Conservation (phyloP, 1,284 basidiomycete species). For the Trichosporon ovoides region DNA sequence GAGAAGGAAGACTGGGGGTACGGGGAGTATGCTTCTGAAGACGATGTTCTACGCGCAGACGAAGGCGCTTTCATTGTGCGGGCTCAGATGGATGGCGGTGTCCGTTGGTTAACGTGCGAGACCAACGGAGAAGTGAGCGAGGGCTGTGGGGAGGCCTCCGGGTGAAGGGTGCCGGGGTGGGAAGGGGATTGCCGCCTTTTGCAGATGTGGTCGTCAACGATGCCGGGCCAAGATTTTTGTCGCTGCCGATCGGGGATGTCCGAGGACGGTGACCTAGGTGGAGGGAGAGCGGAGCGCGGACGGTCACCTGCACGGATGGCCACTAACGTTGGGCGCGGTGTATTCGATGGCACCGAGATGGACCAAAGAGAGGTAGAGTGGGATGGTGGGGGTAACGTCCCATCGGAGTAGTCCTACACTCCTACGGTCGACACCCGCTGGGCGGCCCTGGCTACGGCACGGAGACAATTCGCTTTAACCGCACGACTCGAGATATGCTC, state of each 20-base stretch:
- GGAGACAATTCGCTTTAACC: slow-evolving; percentile 2
- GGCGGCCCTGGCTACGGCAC: no score
- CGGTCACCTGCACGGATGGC: no score
- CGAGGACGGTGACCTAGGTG: neutral
- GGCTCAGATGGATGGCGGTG: neutral
- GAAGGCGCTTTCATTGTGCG: slow-evolving; percentile 28
- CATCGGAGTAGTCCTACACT: slow-evolving; percentile 5
- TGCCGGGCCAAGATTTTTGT: neutral
- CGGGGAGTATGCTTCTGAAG: slow-evolving; percentile 19
- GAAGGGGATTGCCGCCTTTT: neutral
- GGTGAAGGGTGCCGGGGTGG: slow-evolving; percentile 1
- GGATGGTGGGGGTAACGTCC: neutral
- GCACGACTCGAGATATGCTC: neutral
- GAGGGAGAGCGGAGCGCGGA: slow-evolving; percentile 12
- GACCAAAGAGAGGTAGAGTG: slow-evolving; percentile 2
- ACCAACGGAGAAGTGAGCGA: neutral
- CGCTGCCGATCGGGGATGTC: slow-evolving; percentile 2
- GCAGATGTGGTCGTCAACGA: neutral
- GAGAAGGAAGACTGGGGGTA: slow-evolving; percentile 25
- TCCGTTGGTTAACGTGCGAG: neutral
- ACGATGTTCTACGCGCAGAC: slow-evolving; percentile 19
- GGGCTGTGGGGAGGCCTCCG: neutral
- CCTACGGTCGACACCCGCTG: neutral
- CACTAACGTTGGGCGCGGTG: slow-evolving; percentile 1
- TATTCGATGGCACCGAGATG: slow-evolving; percentile 4